Base-by-base conservation (phyloP, 2,329 filamentous ascomycete genomes). In the Phyllosticta capitalensis region DNA sequence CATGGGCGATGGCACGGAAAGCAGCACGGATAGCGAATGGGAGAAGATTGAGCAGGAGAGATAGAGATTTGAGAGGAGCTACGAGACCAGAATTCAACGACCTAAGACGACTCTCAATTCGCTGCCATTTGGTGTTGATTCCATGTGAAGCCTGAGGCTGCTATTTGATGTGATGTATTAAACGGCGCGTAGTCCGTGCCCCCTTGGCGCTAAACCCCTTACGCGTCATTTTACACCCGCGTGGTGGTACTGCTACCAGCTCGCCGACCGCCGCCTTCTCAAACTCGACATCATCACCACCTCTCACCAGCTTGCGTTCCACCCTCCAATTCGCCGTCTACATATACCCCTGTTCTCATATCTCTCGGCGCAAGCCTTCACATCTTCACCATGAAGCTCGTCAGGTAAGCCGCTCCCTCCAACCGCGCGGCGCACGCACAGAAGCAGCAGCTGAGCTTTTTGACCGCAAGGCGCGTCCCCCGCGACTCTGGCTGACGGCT, bases 21-120 rank as follows among this genome's bases (percentile, higher is more conserved):
- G 79, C 63, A 92, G 90, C 74, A 96, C 92, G 4, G 92, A 97
- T 76, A 92, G 92, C 69, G 92, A 97, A 75, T 97, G 92, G 92
- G 92, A 96, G 78, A 95, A 94, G 79, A 88, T 97, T 21, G 88
- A 88, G 72, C 77, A 75, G 61, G 72, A 71, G 21, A 71, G 66
- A 67, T 73, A 60, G 56, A 45, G 38, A 3, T 1, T 45, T 7
- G 38, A n/a, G 38, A n/a, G 38, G 14, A 19, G 14, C 38, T 45
- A 45, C 38, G 38, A 45, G 38, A 45, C 38, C 38, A 45, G 38
- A n/a, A 6, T n/a, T n/a, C 38, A 45, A 45, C 38, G 17, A 45
- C 17, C n/a, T 14, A 45, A 45, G 38, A 45, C 14, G 38, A 7
- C 38, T 7, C 7, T 6, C 1, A 45, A 45, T 2, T 14, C n/a